A percentile compares a stretch with the other conserved stretches of the same genome.
These are phyloP conservation scores for Macadamia tetraphylla DNA, from an alignment of 164 flowering plant species.

Conservation along the genomic window DNA sequence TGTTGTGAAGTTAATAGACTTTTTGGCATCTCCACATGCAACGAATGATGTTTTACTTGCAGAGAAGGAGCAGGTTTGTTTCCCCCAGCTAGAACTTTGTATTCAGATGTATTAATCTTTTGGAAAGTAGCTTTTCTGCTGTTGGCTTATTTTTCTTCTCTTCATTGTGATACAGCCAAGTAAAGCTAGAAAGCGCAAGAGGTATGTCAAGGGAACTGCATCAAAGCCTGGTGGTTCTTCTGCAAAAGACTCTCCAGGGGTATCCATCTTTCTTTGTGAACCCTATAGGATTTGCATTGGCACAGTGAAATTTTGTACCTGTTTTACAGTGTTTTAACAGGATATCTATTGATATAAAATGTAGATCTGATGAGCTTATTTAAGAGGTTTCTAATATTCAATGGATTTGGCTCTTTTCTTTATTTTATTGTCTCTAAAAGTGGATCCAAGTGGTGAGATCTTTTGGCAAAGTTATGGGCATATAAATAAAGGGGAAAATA, in stretches of 20 bases:
- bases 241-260: conserved; percentile 56
- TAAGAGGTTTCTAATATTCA: too few relatives aligned
- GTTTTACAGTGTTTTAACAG: too few relatives aligned
- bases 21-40: conserved; percentile 73
- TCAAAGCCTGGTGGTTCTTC: conserved; percentile 41
- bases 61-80: conserved; percentile 69
- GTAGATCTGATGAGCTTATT: too few relatives aligned
- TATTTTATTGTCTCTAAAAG: too few relatives aligned
- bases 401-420: too few relatives aligned
- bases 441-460: too few relatives aligned
- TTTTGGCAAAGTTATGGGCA: too few relatives aligned
- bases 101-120: not conserved
- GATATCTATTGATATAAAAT: too few relatives aligned
- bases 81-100: conserved; percentile 1
- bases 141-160: not conserved
- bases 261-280: conserved; percentile 15
- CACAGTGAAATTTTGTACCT: too few relatives aligned
- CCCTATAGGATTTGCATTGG: not conserved
- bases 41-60: conserved; percentile 62
- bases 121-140: not conserved
- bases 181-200: conserved; percentile 63
- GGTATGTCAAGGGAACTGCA: conserved; percentile 35
- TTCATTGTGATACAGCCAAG: conserved; percentile 36
- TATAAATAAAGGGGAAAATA: too few relatives aligned
- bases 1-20: conserved; percentile 64